Base-by-base conservation (phyloP, 2,329 filamentous ascomycete genomes). In the Trichoderma sp. region DNA sequence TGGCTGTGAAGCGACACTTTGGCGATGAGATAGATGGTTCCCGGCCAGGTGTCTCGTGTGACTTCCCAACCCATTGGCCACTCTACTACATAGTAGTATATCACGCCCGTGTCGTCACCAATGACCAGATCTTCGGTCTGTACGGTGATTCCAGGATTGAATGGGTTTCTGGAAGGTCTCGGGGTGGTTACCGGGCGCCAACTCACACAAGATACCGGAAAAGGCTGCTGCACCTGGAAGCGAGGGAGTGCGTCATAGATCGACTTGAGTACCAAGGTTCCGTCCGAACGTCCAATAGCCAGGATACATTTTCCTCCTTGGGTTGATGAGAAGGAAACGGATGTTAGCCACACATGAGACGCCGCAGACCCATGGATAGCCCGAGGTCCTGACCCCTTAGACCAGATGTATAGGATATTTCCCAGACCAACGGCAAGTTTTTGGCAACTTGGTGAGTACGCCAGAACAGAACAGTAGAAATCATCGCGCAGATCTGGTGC, bases 381-480 rank as follows among this genome's bases (percentile, higher is more conserved):
- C 77, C 45, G 73, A 22, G 93, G 90, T 3, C 91, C 90, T 34
- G 83, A 81, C 37, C 82, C 79, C 76, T 98, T 94, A 0, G 93
- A 94, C 95, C 94, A 99, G 5, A 92, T 87, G 77, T 97, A 97
- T 5, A 99, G 86, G 39, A 89, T 84, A 64, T 90, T 88, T 0
- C 90, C 90, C 15, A 98, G 84, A 0, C 92, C 94, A 19, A 98
- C 92, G 19, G 93, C 94, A 17, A 99, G 84, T 15, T 90, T 92
- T 64, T 91, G 87, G 60, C 88, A 86, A 8, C 87, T 91, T 48
- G 85, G 78, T 0, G 91, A 97, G 77, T 97, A 98, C 10, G 95
- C 93, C 64, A 99, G 84, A 2, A 94, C 85, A 0, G 94, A 95
- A 79, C 93, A 97, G 77, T 99, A 99, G 77, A 94, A 99, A 78